Evolutionary conservation across 164 flowering plant genomes (phyloP), one percentile per base, ranked within the genome.

Genomic region (Vitis amurensis): DNA sequence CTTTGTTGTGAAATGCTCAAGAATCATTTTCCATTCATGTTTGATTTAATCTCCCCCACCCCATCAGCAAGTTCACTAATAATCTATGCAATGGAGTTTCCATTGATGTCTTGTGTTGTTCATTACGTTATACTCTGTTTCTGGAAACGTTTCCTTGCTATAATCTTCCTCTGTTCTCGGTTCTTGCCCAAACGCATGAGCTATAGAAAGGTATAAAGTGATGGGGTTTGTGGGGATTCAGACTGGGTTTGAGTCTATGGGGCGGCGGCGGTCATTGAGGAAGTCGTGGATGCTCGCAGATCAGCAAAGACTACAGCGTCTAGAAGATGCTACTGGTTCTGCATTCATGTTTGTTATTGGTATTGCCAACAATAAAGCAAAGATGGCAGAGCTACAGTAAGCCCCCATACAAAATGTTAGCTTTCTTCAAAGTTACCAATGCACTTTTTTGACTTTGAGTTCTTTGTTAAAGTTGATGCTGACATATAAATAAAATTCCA

Each of bases 391-490:
- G 59, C 91, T 96, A 1, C n/a, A 84, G 63, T 69, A 89, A 82
- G 82, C 93, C 84, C 31, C 93, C 80, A 80, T 89, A 29, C 77
- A 91, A 65, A 97, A 96, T 76, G 82, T 96, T 19, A 19, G 1
- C 23, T 19, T 19, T 19, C 23, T 19, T 19, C 23, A 19, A 19
- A 19, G 23, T 1, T 67, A 90, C 90, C 76, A 97, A 96, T 80
- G 81, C 84, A 17, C 90, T 19, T 89, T 61, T 92, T 70, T 76
- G 97, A 94, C 66, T 79, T 92, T 47, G 97, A 92, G 17, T 94
- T 88, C 69, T 94, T 91, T 83, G 98, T 94, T 47, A 92, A 94
- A 87, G 97, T 92, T 71, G 98, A 94, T 80, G 98, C 90, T 81
- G 96, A 94, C 81, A 89, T 94, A 74, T 94, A 94, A 75, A 70